These are phyloP conservation scores for Amorphotheca resinae DNA, from an alignment of 495 filamentous ascomycete genomes.

Conservation along the genomic window DNA sequence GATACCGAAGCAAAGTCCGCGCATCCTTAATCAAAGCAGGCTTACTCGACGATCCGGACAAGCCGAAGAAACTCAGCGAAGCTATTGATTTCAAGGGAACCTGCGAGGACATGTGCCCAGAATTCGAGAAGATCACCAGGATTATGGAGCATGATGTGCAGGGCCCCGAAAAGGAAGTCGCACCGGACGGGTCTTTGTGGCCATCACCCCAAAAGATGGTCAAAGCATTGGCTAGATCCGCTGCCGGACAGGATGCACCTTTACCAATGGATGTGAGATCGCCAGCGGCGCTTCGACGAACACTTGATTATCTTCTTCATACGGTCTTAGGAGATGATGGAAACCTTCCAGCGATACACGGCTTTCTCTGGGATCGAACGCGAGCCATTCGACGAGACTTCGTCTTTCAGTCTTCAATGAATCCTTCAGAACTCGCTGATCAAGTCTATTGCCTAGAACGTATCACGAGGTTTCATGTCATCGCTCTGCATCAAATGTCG, in stretches of 20 bases:
- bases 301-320: slow-evolving; percentile 72
- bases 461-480: slow-evolving; percentile 84
- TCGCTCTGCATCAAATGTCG: slow-evolving; percentile 74
- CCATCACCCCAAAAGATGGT: slow-evolving; percentile 37
- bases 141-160: slow-evolving; percentile 53
- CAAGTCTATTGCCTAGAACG: slow-evolving; percentile 74
- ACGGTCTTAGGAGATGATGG: slow-evolving; percentile 54
- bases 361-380: slow-evolving; percentile 90
- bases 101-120: slow-evolving; percentile 88
- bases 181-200: slow-evolving; percentile 27
- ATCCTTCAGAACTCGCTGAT: slow-evolving; percentile 46
- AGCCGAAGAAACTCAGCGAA: slow-evolving; percentile 63
- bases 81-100: slow-evolving; percentile 82
- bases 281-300: slow-evolving; percentile 56
- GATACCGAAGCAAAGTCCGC: slow-evolving; percentile 56
- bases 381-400: slow-evolving; percentile 89
- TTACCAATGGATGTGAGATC: slow-evolving; percentile 88
- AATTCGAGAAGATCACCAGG: slow-evolving; percentile 71
- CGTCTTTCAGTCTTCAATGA: slow-evolving; percentile 66
- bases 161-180: slow-evolving; percentile 34
- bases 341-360: slow-evolving; percentile 57
- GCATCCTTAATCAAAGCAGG: slow-evolving; percentile 57
- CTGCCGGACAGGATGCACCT: slow-evolving; percentile 83
- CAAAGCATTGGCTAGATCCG: slow-evolving; percentile 81
- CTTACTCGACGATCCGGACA: slow-evolving; percentile 80